These are phyloP conservation scores for Gomphus bonarii DNA, from an alignment of 1,284 basidiomycete genomes.

Conservation along the genomic window DNA sequence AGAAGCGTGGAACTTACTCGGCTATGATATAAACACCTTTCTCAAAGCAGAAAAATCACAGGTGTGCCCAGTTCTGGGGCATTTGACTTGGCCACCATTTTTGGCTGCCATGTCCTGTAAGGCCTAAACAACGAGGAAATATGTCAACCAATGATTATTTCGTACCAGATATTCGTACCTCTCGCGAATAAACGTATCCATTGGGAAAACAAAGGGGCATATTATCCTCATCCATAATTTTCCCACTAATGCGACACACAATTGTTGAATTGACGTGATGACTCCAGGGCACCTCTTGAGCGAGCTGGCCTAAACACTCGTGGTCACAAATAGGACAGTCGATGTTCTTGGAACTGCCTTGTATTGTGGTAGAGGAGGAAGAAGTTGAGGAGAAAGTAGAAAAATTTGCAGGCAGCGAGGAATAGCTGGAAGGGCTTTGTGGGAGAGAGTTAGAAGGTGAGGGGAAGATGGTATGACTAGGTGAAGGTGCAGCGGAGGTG, in stretches of 20 bases:
- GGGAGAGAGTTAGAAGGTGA: constrained; percentile 7
- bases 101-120: constrained; percentile 75
- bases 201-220: constrained; percentile 88
- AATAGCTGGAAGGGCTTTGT: neutral
- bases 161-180: constrained; percentile 41
- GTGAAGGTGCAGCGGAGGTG: constrained; percentile 2
- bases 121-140: constrained; percentile 36
- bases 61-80: constrained; percentile 63
- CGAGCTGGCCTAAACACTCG: constrained; percentile 61
- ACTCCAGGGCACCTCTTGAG: constrained; percentile 80
- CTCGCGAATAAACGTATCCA: constrained; percentile 86
- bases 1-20: neutral
- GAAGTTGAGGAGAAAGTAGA: neutral
- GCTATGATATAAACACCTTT: constrained; percentile 79
- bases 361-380: neutral
- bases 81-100: constrained; percentile 66
- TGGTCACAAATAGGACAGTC: constrained; percentile 90
- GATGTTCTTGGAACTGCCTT: constrained; percentile 52
- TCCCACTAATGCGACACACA: constrained; percentile 83
- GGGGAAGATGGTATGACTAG: constrained; percentile 4
- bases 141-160: neutral
- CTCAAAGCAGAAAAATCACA: constrained; percentile 60
- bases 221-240: constrained; percentile 92
- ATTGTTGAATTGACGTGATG: constrained; percentile 95
- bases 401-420: neutral